Conservation (phyloP, 176 grass and related monocot genomes). For the Zizania latifolia region DNA sequence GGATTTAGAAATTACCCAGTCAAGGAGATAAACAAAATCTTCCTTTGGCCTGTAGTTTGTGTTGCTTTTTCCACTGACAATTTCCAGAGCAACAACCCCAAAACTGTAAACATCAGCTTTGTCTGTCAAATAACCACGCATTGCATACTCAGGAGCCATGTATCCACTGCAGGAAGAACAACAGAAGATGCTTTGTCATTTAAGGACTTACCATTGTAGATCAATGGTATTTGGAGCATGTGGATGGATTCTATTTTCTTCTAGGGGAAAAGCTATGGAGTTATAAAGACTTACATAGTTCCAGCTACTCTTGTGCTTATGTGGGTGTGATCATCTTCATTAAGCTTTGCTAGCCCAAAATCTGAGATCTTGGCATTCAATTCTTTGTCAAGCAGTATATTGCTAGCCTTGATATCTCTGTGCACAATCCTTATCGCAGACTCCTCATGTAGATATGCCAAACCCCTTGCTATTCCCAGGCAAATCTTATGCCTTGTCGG, state of each 20-base stretch:
- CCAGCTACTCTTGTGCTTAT: constrained; percentile 92
- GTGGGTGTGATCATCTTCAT: constrained; percentile 80
- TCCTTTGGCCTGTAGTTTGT: constrained; percentile 89
- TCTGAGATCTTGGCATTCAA: constrained; percentile 91
- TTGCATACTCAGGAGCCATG: constrained; percentile 98
- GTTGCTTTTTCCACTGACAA: constrained; percentile 90
- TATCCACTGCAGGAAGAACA: constrained; percentile 64
- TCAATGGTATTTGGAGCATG: not conserved
- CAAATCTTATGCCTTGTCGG: constrained; percentile 69
- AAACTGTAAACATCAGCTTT: constrained; percentile 98
- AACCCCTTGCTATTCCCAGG: constrained; percentile 79
- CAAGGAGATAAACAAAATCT: constrained; percentile 92
- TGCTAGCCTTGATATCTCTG: constrained; percentile 98
- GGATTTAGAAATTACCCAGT: constrained; percentile 62
- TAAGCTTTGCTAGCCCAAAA: constrained; percentile 92
- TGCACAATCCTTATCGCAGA: constrained; percentile 82
- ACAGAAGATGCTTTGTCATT: too few relatives aligned
- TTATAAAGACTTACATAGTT: constrained; percentile 65
- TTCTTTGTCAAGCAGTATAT: constrained; percentile 87
- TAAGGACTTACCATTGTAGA: constrained; percentile 8
- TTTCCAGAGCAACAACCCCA: constrained; percentile 87
- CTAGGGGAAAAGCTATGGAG: not conserved
- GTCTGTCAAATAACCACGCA: constrained; percentile 87
- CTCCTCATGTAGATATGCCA: constrained; percentile 87
- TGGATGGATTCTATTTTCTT: constrained; percentile 10